These are phyloP conservation scores for Venturia effusa DNA, from an alignment of 2,329 filamentous ascomycete species.

Conservation along the genomic window DNA sequence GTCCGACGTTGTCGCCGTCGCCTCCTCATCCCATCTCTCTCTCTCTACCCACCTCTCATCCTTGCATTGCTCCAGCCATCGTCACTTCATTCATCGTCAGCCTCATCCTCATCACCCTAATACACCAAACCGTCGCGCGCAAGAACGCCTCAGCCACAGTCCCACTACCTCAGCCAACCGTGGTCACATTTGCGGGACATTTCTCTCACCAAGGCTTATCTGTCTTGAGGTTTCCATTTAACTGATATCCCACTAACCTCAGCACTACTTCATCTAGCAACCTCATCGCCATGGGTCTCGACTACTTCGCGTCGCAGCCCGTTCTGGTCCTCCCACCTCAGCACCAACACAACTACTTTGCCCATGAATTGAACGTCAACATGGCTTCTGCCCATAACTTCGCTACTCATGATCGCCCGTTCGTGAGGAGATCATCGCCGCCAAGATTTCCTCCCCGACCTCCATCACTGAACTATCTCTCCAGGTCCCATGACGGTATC, in stretches of 20 bases:
- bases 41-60: not conserved
- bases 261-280: slow-evolving; percentile 3
- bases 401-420: slow-evolving; percentile 24
- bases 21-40: not conserved
- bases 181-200: not conserved
- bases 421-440: slow-evolving; percentile 22
- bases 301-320: slow-evolving; percentile 36
- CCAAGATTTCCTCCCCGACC: slow-evolving; percentile 28
- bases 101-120: not conserved
- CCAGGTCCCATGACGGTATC: slow-evolving; percentile 28
- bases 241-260: slow-evolving; percentile 6
- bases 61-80: not conserved
- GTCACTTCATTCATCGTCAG: not conserved
- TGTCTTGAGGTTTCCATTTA: slow-evolving; percentile 2
- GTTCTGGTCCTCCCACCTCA: slow-evolving; percentile 35
- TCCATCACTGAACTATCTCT: slow-evolving; percentile 33
- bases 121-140: not conserved
- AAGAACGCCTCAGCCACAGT: not conserved
- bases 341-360: slow-evolving; percentile 26
- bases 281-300: slow-evolving; percentile 28
- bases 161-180: not conserved
- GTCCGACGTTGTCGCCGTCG: not conserved
- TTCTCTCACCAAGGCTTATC: not conserved
- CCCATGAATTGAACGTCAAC: slow-evolving; percentile 16
- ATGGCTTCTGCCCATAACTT: slow-evolving; percentile 16